Evolutionary conservation across 305 asterid genomes (phyloP).

Genomic region (Solanum chacoense): DNA sequence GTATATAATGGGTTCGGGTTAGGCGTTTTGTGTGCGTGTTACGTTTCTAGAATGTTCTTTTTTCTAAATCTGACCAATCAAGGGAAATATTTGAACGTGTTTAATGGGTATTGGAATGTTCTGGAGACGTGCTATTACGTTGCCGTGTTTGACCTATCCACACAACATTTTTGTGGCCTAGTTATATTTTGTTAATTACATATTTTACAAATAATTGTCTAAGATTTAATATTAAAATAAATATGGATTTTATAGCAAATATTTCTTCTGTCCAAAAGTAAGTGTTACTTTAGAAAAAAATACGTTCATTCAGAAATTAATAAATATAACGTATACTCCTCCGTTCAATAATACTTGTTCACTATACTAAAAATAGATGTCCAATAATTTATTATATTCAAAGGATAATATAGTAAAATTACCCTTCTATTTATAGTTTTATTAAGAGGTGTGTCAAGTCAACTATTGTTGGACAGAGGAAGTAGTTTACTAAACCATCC

Average conservation of each 20-base stretch:
- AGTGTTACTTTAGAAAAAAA: neutral
- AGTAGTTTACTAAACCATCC: neutral
- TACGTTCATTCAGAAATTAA: too few species aligned
- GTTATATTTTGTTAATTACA: neutral
- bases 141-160: neutral
- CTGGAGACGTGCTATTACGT: neutral
- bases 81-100: neutral
- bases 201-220: too few species aligned
- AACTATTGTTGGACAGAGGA: too few species aligned
- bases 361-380: too few species aligned
- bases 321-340: too few species aligned
- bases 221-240: too few species aligned
- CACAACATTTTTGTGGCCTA: neutral
- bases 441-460: too few species aligned
- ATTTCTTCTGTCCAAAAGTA: neutral
- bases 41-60: neutral
- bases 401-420: too few species aligned
- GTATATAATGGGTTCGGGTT: neutral
- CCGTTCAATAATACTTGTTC: neutral
- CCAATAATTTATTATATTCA: too few species aligned
- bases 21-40: neutral
- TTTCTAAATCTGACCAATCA: neutral
- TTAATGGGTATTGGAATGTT: neutral
- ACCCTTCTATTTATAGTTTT: too few species aligned
- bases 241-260: neutral